phyloP scores from a whole-genome alignment of 371 early-diverging fungal species.

The Syncephalastrum racemosum region DNA sequence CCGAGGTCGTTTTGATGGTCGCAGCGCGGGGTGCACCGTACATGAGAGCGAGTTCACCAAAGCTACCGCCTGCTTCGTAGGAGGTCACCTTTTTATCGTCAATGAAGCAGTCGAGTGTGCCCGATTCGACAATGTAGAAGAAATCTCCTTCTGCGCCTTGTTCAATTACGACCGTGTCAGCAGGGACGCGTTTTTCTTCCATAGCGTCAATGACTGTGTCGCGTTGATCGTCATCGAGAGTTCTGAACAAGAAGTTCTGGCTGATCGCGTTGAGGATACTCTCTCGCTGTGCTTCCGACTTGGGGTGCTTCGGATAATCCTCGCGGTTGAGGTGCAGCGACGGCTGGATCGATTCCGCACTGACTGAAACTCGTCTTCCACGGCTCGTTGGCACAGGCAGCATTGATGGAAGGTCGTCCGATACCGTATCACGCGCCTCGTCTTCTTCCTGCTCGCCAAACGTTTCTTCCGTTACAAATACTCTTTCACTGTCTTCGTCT shows the following conservation, averaged over 20 bases:
- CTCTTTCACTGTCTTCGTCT: background rate
- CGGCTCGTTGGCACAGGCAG: constrained; percentile 65
- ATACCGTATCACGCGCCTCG: constrained; percentile 30
- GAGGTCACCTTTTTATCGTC: constrained; percentile 64
- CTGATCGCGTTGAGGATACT: constrained; percentile 80
- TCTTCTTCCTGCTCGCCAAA: constrained; percentile 30
- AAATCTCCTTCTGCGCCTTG: constrained; percentile 97
- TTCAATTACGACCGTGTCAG: constrained; percentile 80
- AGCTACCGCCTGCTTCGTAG: constrained; percentile 68
- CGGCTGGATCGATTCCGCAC: constrained; percentile 96
- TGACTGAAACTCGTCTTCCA: constrained; percentile 93
- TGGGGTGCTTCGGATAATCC: constrained; percentile 84
- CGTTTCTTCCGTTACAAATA: too few relatives aligned
- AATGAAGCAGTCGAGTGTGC: constrained; percentile 92
- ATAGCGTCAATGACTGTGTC: constrained; percentile 95
- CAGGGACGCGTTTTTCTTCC: constrained; percentile 81
- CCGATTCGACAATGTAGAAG: constrained; percentile 97
- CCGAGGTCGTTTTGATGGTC: constrained; percentile 68
- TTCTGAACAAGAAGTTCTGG: constrained; percentile 90
- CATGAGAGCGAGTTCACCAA: constrained; percentile 92
- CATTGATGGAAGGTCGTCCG: constrained; percentile 22
- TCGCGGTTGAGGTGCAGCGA: constrained; percentile 55
- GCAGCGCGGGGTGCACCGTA: constrained; percentile 92
- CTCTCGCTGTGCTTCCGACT: constrained; percentile 78
- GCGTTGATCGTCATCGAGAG: constrained; percentile 94